Evolutionary conservation across 1,284 basidiomycete species (phyloP).

Genomic region (Pisolithus thermaeus): DNA sequence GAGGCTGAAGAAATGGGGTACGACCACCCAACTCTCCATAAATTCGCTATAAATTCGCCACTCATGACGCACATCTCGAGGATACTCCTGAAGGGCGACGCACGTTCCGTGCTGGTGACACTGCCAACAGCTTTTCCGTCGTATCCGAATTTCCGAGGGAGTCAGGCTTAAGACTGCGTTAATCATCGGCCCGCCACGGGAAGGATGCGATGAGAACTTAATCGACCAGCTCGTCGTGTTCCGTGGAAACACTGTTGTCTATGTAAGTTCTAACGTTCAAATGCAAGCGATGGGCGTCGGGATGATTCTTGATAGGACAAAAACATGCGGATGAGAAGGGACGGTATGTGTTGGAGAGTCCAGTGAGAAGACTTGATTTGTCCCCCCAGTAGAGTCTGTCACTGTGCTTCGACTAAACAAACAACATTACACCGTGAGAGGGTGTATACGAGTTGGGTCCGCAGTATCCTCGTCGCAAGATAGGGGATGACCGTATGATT

Average conservation of each 20-base stretch:
- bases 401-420: too few relatives aligned
- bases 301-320: slow-evolving; percentile 54
- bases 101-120: slow-evolving; percentile 64
- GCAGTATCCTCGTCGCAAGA: too few relatives aligned
- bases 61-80: slow-evolving; percentile 78
- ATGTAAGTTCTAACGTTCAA: slow-evolving; percentile 93
- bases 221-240: slow-evolving; percentile 75
- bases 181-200: slow-evolving; percentile 84
- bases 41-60: too few relatives aligned
- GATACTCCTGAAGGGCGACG: slow-evolving; percentile 34
- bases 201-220: slow-evolving; percentile 84
- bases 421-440: too few relatives aligned
- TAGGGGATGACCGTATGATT: too few relatives aligned
- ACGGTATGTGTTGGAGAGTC: slow-evolving; percentile 72
- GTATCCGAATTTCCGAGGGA: slow-evolving; percentile 64
- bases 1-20: too few relatives aligned
- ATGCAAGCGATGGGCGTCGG: slow-evolving; percentile 82
- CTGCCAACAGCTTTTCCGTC: slow-evolving; percentile 59
- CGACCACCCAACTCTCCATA: too few relatives aligned
- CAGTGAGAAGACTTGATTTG: slow-evolving; percentile 85
- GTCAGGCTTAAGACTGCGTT: slow-evolving; percentile 69
- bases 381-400: slow-evolving; percentile 90
- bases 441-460: too few relatives aligned
- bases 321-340: too few relatives aligned
- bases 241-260: slow-evolving; percentile 70